Conservation (phyloP, 1,284 basidiomycete species). For the Cutaneotrichosporon sp. region DNA sequence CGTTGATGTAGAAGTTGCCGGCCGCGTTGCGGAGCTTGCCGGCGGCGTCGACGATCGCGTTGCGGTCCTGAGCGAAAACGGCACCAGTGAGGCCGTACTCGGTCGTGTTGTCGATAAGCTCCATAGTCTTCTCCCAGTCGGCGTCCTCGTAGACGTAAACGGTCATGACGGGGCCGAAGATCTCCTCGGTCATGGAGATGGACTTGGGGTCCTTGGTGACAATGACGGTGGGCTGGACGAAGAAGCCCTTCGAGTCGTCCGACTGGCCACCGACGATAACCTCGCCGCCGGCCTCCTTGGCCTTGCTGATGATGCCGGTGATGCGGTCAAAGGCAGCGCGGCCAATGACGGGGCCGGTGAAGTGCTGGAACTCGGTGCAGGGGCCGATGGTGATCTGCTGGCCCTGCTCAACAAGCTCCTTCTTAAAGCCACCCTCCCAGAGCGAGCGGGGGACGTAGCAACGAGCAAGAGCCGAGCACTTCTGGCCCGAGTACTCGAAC, state of each 20-base stretch:
- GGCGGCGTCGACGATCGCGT: conserved; percentile 67
- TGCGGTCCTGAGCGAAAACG: conserved; percentile 78
- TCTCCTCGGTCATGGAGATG: conserved; percentile 89
- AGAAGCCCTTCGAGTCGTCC: conserved; percentile 90
- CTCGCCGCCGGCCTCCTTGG: conserved; percentile 81
- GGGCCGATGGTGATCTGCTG: conserved; percentile 80
- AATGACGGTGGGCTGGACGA: conserved; percentile 90
- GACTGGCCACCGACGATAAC: conserved; percentile 75
- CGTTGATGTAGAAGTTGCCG: conserved; percentile 83
- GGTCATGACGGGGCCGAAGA: conserved; percentile 95
- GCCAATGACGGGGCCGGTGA: conserved; percentile 94
- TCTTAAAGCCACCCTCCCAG: conserved; percentile 85
- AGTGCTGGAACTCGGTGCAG: conserved; percentile 72
- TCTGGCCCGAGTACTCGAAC: conserved; percentile 97
- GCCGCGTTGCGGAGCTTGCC: conserved; percentile 71
- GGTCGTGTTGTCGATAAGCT: conserved; percentile 81
- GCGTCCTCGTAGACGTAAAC: conserved; percentile 83
- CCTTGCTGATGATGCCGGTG: conserved; percentile 75
- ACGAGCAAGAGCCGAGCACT: conserved; percentile 91
- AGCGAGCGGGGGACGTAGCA: conserved; percentile 81
- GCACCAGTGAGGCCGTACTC: conserved; percentile 86
- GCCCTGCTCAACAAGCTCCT: conserved; percentile 67
- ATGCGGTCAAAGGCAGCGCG: conserved; percentile 81
- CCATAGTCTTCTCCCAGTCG: conserved; percentile 74
- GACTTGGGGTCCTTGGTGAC: conserved; percentile 86